Evolutionary conservation across 805 yeast species (phyloP).

Genomic region (Pichia membranifaciens): DNA sequence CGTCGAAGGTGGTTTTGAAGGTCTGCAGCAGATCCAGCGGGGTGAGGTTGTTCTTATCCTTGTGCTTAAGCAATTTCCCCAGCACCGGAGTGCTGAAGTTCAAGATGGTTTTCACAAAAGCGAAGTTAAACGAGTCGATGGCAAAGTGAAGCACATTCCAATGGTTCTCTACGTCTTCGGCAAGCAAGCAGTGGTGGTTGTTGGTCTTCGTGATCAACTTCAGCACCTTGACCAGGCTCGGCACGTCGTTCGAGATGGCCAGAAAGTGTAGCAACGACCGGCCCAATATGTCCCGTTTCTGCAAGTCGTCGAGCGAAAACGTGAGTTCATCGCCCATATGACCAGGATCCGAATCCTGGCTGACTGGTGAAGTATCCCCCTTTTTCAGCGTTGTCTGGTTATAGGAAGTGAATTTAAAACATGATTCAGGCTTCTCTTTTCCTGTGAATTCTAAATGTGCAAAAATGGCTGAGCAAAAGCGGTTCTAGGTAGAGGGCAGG

Average conservation of each 20-base stretch:
- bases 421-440: slow-evolving; percentile 1
- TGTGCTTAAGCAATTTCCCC: slow-evolving; percentile 38
- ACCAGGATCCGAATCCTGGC: slow-evolving; percentile 7
- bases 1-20: slow-evolving; percentile 1
- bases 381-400: slow-evolving; percentile 1
- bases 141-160: slow-evolving; percentile 80
- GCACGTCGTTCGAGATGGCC: slow-evolving; percentile 44
- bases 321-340: not conserved
- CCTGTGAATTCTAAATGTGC: too few species aligned
- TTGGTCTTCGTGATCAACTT: slow-evolving; percentile 26
- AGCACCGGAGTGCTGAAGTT: slow-evolving; percentile 13
- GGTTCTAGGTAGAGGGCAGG: too few species aligned
- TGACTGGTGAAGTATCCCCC: slow-evolving; percentile 13
- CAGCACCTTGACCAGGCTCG: slow-evolving; percentile 41
- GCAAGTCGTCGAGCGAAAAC: slow-evolving; percentile 35
- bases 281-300: slow-evolving; percentile 64
- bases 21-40: slow-evolving; percentile 60
- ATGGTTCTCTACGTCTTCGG: slow-evolving; percentile 66
- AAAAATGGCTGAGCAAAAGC: too few species aligned
- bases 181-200: slow-evolving; percentile 39
- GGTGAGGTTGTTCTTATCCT: slow-evolving; percentile 66
- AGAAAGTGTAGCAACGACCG: slow-evolving; percentile 52
- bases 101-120: slow-evolving; percentile 45
- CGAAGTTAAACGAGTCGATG: slow-evolving; percentile 48
- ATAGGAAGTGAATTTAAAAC: slow-evolving; percentile 18